These are phyloP conservation scores for Dactylellina sp. DNA, from an alignment of 2,329 filamentous ascomycete species.

Conservation along the genomic window DNA sequence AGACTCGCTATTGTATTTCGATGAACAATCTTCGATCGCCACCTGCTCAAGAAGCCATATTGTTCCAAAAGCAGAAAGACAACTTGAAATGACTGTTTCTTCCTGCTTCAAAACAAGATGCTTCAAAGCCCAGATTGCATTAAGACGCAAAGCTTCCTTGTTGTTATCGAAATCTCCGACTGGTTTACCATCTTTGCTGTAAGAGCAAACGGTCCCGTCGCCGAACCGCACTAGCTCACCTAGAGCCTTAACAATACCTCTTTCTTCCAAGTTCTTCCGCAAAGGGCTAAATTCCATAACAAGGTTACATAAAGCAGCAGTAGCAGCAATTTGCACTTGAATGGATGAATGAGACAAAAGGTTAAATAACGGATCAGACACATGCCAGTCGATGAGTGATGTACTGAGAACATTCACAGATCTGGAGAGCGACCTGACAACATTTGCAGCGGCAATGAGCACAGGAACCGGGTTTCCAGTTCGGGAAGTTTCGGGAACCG, in stretches of 20 bases:
- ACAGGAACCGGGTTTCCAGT: constrained; percentile 84
- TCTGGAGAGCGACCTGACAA: constrained; percentile 82
- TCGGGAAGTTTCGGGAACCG: constrained; percentile 62
- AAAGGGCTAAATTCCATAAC: constrained; percentile 91
- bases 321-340: constrained; percentile 86
- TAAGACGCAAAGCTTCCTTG: constrained; percentile 74
- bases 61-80: constrained; percentile 80
- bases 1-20: constrained; percentile 32
- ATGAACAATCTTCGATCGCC: constrained; percentile 64
- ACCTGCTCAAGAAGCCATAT: constrained; percentile 81
- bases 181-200: constrained; percentile 35
- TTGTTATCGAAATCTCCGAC: constrained; percentile 43
- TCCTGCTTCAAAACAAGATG: constrained; percentile 81
- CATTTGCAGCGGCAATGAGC: constrained; percentile 85
- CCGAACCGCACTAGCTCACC: constrained; percentile 86
- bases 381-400: constrained; percentile 84
- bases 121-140: constrained; percentile 93
- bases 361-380: constrained; percentile 79
- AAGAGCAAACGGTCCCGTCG: constrained; percentile 69
- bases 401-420: constrained; percentile 87
- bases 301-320: constrained; percentile 84
- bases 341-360: constrained; percentile 80
- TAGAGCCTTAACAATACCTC: constrained; percentile 79
- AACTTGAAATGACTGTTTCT: constrained; percentile 78
- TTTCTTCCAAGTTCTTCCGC: constrained; percentile 79